Evolutionary conservation across 352 stramenopile species (phyloP).

Genomic region (Phytophthora fragariaefolia): DNA sequence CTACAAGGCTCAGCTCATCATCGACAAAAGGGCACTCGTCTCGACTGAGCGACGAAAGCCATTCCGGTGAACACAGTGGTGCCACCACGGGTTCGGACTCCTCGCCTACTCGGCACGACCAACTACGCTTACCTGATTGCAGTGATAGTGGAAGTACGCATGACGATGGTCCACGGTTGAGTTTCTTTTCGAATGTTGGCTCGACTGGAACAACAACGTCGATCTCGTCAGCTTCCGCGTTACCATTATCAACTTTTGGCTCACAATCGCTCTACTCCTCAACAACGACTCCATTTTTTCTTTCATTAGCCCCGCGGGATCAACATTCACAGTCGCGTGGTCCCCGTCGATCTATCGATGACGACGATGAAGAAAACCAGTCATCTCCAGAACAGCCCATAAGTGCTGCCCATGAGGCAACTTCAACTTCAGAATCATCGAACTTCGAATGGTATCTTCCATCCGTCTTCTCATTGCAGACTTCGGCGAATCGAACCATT

Average conservation of each 20-base stretch:
- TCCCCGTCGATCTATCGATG: conserved; percentile 27
- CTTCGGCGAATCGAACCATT: conserved; percentile 55
- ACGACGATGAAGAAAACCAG: conserved; percentile 30
- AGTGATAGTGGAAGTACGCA: conserved; percentile 27
- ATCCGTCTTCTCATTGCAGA: conserved; percentile 77
- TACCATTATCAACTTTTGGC: conserved; percentile 48
- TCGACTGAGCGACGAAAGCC: conserved; percentile 10
- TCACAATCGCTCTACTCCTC: conserved; percentile 57
- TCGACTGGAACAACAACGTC: conserved; percentile 32
- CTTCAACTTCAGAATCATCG: conserved; percentile 39
- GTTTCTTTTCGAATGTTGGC: conserved; percentile 48
- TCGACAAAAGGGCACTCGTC: conserved; percentile 8
- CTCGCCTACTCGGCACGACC: conserved; percentile 23
- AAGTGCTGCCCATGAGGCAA: conserved; percentile 21
- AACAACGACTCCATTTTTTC: conserved; percentile 53
- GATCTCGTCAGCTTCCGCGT: conserved; percentile 33
- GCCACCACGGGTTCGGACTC: conserved; percentile 39
- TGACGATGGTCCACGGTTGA: conserved; percentile 37
- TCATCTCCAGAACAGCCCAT: conserved; percentile 9
- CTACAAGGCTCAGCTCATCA: not conserved
- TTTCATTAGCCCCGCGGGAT: conserved; percentile 51
- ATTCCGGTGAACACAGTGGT: conserved; percentile 33
- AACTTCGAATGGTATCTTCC: conserved; percentile 81
- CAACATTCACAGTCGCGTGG: conserved; percentile 14
- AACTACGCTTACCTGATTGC: conserved; percentile 26